phyloP scores from a whole-genome alignment of 306 rosid genomes.

The Begonia fuchsioides region DNA sequence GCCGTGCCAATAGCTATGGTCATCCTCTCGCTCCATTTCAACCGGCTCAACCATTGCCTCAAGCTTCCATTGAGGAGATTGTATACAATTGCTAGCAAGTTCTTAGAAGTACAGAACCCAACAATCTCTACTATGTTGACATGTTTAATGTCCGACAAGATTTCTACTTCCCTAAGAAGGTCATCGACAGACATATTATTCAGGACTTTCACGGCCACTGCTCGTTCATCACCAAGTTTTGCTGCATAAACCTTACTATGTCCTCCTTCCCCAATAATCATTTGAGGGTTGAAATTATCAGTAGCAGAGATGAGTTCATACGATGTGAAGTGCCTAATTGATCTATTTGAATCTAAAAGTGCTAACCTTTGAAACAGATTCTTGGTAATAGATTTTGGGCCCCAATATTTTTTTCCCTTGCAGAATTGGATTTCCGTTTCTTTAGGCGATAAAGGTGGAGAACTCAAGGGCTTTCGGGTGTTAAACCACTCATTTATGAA shows the following conservation, averaged over 20 bases:
- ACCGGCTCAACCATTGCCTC: constrained; percentile 14
- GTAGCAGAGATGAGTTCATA: constrained; percentile 22
- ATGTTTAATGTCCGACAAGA: constrained; percentile 22
- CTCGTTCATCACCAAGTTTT: constrained; percentile 15
- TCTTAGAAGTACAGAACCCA: constrained; percentile 22
- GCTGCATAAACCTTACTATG: constrained; percentile 25
- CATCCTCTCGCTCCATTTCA: constrained; percentile 31
- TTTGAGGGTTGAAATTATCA: constrained; percentile 18
- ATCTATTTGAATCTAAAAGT: constrained; percentile 14
- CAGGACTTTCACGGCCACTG: constrained; percentile 28
- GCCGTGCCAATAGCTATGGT: constrained; percentile 26
- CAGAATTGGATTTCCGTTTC: neutral
- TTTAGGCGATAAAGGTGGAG: constrained; percentile 9
- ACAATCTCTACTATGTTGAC: constrained; percentile 22
- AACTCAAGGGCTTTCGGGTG: constrained; percentile 16
- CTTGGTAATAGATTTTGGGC: constrained; percentile 6
- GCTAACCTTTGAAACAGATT: constrained; percentile 17
- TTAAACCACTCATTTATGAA: constrained; percentile 2
- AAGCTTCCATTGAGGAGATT: constrained; percentile 22
- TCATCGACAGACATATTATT: constrained; percentile 9
- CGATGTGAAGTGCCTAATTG: constrained; percentile 15
- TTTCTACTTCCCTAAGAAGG: constrained; percentile 21
- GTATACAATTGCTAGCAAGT: constrained; percentile 26
- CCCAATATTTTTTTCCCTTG: constrained; percentile 7
- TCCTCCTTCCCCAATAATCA: constrained; percentile 30